A percentile compares a stretch with the other conserved stretches of the same genome.
These are phyloP conservation scores for Penicillium simplicissimum DNA, from an alignment of 495 filamentous ascomycete species.

Conservation along the genomic window DNA sequence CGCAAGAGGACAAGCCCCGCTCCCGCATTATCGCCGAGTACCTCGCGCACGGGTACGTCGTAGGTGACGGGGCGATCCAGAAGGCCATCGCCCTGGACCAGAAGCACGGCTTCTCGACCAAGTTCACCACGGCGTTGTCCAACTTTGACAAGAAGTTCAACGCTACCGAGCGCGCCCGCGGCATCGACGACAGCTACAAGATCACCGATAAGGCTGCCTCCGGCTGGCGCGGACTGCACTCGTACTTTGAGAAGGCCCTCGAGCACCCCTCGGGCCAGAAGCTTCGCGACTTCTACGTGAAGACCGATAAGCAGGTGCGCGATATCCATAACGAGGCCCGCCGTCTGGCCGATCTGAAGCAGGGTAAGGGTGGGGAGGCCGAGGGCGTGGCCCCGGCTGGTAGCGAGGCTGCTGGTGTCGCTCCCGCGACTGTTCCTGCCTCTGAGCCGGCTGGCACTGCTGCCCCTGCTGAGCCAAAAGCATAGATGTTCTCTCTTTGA, in stretches of 20 bases:
- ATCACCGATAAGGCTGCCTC: constrained; percentile 64
- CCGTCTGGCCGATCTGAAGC: constrained; percentile 84
- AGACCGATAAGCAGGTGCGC: constrained; percentile 78
- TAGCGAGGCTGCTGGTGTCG: constrained; percentile 18
- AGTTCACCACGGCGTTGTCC: constrained; percentile 71
- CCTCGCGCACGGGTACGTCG: constrained; percentile 86
- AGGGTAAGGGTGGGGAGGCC: constrained; percentile 56
- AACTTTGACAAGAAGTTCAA: constrained; percentile 81
- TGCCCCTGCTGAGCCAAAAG: constrained; percentile 35
- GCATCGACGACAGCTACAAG: constrained; percentile 73
- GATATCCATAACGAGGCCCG: constrained; percentile 91
- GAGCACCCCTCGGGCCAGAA: constrained; percentile 83
- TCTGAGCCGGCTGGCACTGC: constrained; percentile 27
- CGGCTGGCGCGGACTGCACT: constrained; percentile 66
- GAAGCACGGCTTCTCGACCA: constrained; percentile 79
- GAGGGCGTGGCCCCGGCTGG: constrained; percentile 32
- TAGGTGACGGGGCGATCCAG: constrained; percentile 83
- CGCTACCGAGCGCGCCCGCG: constrained; percentile 73
- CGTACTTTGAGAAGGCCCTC: constrained; percentile 91
- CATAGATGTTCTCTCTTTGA: constrained; percentile 13
- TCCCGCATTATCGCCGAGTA: constrained; percentile 93
- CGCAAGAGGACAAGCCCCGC: constrained; percentile 93
- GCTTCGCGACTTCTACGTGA: constrained; percentile 80
- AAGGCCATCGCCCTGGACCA: constrained; percentile 84
- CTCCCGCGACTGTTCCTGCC: constrained; percentile 16